Evolutionary conservation across 805 yeast genomes (phyloP).

Genomic region (Ogataea trehaloabstinens): DNA sequence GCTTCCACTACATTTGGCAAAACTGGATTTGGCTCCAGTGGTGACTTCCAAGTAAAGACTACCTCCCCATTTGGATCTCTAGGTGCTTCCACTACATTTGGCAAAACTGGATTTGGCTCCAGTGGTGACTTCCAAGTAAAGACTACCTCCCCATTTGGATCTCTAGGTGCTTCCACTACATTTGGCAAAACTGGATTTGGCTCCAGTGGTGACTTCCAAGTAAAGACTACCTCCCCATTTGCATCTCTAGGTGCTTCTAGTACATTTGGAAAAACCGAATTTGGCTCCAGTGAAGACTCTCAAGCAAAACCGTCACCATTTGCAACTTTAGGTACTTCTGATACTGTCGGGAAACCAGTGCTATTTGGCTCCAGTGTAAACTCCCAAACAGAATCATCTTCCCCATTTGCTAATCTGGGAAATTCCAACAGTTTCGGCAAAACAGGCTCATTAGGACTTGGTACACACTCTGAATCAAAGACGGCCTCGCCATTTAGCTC

Average conservation of each 20-base stretch:
- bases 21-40: conserved; percentile 2
- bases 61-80: conserved; percentile 6
- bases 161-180: not conserved
- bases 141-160: conserved; percentile 2
- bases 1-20: no score
- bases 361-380: conserved; percentile 13
- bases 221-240: conserved; percentile 3
- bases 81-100: not conserved
- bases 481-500: not conserved
- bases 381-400: conserved; percentile 5
- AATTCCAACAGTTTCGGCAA: no score
- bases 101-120: no score
- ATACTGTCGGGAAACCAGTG: conserved; percentile 2
- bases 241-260: not conserved
- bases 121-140: no score
- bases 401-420: not conserved
- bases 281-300: no score
- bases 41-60: not conserved
- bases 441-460: not conserved
- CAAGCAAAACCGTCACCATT: not conserved
- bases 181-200: conserved; percentile 1
- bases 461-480: not conserved
- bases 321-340: not conserved
- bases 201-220: conserved; percentile 1
- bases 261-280: not conserved